Evolutionary conservation across 495 filamentous ascomycete species (phyloP).

Genomic region (Neurospora pannonica): DNA sequence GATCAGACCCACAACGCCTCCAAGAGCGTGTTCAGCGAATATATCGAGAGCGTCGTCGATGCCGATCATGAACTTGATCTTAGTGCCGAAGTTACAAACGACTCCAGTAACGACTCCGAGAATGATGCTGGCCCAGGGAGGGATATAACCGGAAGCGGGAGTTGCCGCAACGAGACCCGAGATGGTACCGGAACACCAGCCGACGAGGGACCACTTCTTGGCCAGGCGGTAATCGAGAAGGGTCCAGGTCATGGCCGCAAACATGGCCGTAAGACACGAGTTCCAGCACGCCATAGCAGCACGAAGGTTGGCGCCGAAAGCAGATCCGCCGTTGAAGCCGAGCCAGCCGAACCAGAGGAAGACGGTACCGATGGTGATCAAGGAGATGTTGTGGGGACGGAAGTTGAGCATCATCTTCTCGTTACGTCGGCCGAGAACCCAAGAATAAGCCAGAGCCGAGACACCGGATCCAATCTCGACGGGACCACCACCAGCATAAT

Average conservation of each 20-base stretch:
- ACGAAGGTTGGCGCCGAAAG: conserved; percentile 94
- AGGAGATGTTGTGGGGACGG: conserved; percentile 94
- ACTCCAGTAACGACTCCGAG: conserved; percentile 78
- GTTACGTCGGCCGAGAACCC: conserved; percentile 91
- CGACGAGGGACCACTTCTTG: conserved; percentile 97
- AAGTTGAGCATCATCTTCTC: conserved; percentile 99
- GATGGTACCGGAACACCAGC: conserved; percentile 93
- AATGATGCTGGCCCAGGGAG: conserved; percentile 81
- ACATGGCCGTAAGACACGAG: conserved; percentile 82
- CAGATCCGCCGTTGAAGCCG: conserved; percentile 94
- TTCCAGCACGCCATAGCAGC: conserved; percentile 98
- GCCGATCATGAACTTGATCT: conserved; percentile 90
- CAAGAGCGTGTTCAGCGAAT: conserved; percentile 94
- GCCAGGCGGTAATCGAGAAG: conserved; percentile 91
- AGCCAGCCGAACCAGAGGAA: conserved; percentile 99
- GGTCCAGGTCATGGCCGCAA: conserved; percentile 81
- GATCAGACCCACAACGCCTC: conserved; percentile 83
- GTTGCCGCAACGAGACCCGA: conserved; percentile 85
- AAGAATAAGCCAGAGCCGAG: conserved; percentile 87
- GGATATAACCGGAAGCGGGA: conserved; percentile 79
- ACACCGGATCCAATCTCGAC: conserved; percentile 96
- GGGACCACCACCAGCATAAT: conserved; percentile 94
- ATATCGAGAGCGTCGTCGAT: conserved; percentile 98
- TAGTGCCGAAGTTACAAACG: conserved; percentile 89
- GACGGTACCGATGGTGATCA: conserved; percentile 90